phyloP scores from a whole-genome alignment of 768 basidiomycete genomes.

The Podaxis sp. region DNA sequence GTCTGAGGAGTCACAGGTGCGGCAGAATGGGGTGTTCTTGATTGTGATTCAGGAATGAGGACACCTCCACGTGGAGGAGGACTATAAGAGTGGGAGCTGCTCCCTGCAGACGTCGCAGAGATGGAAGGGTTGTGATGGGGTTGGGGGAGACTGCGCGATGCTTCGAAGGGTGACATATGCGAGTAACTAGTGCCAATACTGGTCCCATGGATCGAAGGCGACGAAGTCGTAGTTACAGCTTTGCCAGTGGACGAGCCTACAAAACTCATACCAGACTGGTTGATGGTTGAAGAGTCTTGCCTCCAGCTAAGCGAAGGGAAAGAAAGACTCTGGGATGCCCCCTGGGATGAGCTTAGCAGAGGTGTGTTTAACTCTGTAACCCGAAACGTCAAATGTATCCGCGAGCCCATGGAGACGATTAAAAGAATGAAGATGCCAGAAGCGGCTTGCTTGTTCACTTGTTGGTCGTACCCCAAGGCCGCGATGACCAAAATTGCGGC shows the following conservation, averaged over 20 bases:
- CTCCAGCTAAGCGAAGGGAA: background rate
- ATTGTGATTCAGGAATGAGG: background rate
- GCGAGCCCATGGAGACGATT: constrained; percentile 31
- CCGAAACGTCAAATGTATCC: constrained; percentile 26
- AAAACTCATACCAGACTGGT: background rate
- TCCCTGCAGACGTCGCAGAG: background rate
- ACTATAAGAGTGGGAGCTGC: background rate
- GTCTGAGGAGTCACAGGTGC: background rate
- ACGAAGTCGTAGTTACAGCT: background rate
- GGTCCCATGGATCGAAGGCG: background rate
- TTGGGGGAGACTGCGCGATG: background rate
- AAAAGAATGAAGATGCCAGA: constrained; percentile 30
- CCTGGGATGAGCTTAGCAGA: background rate
- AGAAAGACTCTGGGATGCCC: background rate
- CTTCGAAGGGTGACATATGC: background rate
- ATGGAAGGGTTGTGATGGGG: background rate
- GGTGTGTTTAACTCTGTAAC: background rate
- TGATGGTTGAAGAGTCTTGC: background rate
- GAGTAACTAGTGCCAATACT: background rate
- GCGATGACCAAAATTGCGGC: constrained; percentile 28
- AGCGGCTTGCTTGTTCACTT: constrained; percentile 29
- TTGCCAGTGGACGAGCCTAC: background rate
- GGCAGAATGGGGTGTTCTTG: background rate
- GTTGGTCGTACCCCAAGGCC: constrained; percentile 24
- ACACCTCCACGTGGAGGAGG: background rate